phyloP scores from a whole-genome alignment of 1,284 basidiomycete species.

The Melampsora americana region DNA sequence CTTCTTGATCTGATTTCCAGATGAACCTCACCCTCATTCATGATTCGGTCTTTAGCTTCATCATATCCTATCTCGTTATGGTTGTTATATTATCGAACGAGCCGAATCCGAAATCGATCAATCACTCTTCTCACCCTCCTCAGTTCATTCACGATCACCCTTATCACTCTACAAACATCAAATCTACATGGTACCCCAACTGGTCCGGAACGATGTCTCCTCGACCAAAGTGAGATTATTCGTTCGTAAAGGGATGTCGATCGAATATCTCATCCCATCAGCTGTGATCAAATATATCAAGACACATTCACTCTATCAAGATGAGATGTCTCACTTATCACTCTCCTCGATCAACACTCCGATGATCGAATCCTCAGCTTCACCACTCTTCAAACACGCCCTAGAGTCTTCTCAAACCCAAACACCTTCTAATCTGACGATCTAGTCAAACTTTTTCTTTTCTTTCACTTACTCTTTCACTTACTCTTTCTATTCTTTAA shows the following conservation, averaged over 20 bases:
- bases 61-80: slow-evolving; percentile 90
- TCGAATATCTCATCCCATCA: slow-evolving; percentile 26
- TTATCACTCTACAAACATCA: slow-evolving; percentile 23
- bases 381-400: slow-evolving; percentile 17
- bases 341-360: slow-evolving; percentile 16
- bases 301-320: slow-evolving; percentile 35
- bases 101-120: slow-evolving; percentile 78
- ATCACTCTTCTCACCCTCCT: slow-evolving; percentile 18
- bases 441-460: too few species aligned
- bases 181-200: slow-evolving; percentile 36
- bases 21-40: slow-evolving; percentile 9
- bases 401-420: not conserved
- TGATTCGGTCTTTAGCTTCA: slow-evolving; percentile 64
- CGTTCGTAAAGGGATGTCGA: slow-evolving; percentile 20
- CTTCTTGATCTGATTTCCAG: too few species aligned
- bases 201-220: slow-evolving; percentile 36
- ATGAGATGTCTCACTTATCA: slow-evolving; percentile 20
- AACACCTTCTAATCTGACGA: too few species aligned
- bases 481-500: too few species aligned
- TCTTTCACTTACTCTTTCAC: too few species aligned
- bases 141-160: slow-evolving; percentile 21
- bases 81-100: slow-evolving; percentile 90
- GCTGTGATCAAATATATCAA: slow-evolving; percentile 37
- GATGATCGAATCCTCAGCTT: slow-evolving; percentile 31
- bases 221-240: slow-evolving; percentile 38